Base-by-base conservation (phyloP, 768 basidiomycete species). In the Macrolepiota fuliginosa region DNA sequence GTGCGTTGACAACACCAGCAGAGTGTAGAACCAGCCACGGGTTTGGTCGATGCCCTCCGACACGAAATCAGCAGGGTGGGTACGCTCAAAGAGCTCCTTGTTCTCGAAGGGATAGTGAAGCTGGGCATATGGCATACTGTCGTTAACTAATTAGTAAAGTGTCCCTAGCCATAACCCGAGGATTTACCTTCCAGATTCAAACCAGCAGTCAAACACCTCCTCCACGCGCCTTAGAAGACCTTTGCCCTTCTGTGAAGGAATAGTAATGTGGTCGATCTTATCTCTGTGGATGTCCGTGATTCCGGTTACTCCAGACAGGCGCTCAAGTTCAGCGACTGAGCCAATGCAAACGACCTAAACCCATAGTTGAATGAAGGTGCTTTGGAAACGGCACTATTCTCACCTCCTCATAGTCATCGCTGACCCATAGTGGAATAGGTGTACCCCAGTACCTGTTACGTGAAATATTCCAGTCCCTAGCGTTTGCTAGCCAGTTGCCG, bases 171-270 rank as follows among this genome's bases (percentile, higher is more conserved):
- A 45, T 12, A 40, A 35, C 12, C 32, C 53, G 29, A 32, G 29
- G 32, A 55, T 84, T 63, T 65, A 94, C 94, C 92, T 94, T 77
- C 97, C 97, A 3, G 96, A 98, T 77, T 99, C 97, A 71, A 99
- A 99, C 97, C 97, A 99, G 70, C 97, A 99, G 71, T 99, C 97
- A 71, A 99, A 98, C 39, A 99, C 94, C 73, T 98, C 97, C 62
- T 97, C 93, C n/a, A 98, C 82, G 53, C 97, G 88, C 74, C 83
- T 92, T 24, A 99, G 77, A 11, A 75, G 74, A 15, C 96, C 96
- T 68, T 93, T 96, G 56, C 96, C 96, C 72, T 85, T 76, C 71
- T 88, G 79, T 19, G 95, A 97, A 10, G 96, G 97, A 68, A 98
- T 98, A 54, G 93, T 96, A 77, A 99, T 92, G 70, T 93, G 87